Base-by-base conservation (phyloP, 371 early-diverging fungal genomes). In the Mortierella sp. region DNA sequence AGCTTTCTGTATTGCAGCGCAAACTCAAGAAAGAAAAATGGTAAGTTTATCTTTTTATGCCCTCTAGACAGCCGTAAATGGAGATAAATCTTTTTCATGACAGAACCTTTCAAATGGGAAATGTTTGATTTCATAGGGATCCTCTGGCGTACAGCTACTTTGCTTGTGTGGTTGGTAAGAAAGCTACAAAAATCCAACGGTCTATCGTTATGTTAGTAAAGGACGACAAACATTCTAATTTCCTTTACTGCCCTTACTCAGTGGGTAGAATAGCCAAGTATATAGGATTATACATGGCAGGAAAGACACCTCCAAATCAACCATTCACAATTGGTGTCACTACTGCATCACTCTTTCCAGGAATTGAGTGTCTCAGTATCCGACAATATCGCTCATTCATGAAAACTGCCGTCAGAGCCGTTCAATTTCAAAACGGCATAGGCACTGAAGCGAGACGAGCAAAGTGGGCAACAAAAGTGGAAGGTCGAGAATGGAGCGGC, bases 401-500 rank as follows among this genome's bases (percentile, higher is more conserved):
- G 66, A 68, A 19, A 28, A 65, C 66, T 13, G 56, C 56, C 23
- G 42, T 72, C 8, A 22, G 54, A 4, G 1, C 68, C 9, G 37
- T 72, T 9, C 61, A 67, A 4, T 34, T 55, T 19, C 54, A 55
- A 42, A 59, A 34, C 7, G 77, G 72, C 0, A 17, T 72, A 22
- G 72, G 72, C 15, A 35, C 68, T 1, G 66, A 56, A 17, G 61
- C 71, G 17, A 63, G 31, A 42, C 35, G 37, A 22, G 64, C 62
- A 8, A 58, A 64, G 29, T 71, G 76, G 76, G 56, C 76, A 17
- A 31, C 60, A 9, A 47, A 58, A 23, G 56, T 67, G 13, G 31
- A 63, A 15, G 72, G 72, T 29, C 35, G 64, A 10, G 64, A 68
- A 15, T 77, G 77, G 77, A 10, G 59, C 7, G 77, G 77, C 10